Percentiles rank a stretch among this genome's conserved stretches.
Conservation (phyloP, 768 basidiomycete genomes). For the Tephrocybe sp. region DNA sequence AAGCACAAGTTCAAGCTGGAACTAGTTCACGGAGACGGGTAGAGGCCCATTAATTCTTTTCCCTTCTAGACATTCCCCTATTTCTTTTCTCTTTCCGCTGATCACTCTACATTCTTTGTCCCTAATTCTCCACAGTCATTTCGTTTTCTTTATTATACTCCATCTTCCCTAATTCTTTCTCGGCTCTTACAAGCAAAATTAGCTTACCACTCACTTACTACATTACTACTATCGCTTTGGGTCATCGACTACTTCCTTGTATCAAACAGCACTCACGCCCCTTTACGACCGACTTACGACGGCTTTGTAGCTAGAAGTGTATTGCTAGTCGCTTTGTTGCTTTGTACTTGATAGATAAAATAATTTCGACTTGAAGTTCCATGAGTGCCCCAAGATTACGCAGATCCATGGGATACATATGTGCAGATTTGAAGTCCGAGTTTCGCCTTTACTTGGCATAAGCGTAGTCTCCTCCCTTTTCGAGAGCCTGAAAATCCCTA, state of each 20-base stretch:
- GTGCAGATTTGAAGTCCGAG: too few species aligned
- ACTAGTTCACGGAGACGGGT: constrained; percentile 33
- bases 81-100: constrained; percentile 1
- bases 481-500: constrained; percentile 22
- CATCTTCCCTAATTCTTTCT: not conserved
- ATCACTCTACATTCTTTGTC: constrained; percentile 19
- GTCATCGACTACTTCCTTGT: constrained; percentile 4
- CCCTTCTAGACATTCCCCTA: not conserved
- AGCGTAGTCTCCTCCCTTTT: constrained; percentile 31
- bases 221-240: too few species aligned
- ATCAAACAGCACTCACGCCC: constrained; percentile 14
- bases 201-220: constrained; percentile 1
- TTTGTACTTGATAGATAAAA: too few species aligned
- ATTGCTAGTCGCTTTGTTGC: constrained; percentile 10
- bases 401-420: too few species aligned
- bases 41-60: constrained; percentile 23
- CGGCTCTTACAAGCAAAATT: constrained; percentile 2
- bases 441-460: constrained; percentile 21
- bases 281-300: constrained; percentile 8
- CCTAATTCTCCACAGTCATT: constrained; percentile 16
- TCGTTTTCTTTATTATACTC: not conserved
- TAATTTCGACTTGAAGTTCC: not conserved
- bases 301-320: constrained; percentile 11
- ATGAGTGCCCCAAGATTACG: too few species aligned
- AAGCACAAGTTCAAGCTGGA: constrained; percentile 47